Evolutionary conservation across 73 alveolate genomes (phyloP), one percentile per base, ranked within the genome.

Genomic region (Paramecium primaurelia): DNA sequence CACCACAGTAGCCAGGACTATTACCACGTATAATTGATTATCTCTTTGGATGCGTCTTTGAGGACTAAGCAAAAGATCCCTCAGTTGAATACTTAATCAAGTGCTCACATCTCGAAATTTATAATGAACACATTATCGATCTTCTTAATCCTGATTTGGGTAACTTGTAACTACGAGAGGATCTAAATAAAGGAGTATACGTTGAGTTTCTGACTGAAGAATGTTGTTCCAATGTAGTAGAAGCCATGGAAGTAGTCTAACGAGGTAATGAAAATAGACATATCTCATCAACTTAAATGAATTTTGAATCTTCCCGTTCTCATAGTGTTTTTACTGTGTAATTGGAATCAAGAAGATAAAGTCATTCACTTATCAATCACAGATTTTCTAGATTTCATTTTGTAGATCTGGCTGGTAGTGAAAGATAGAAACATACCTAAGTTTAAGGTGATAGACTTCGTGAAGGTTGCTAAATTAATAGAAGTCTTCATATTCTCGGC

Each of bases 331-430:
- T 98, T 58, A 97, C 99, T 26, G 93, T 98, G 22, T 64, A 96
- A 84, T 77, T 98, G 28, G 99, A 98, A 94, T 95, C 92, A 8
- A 92, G 71, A 49, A 71, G 88, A 83, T 28, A 40, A 8, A 36
- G 58, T 91, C 42, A 11, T 32, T 40, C 25, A 71, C 83, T 89
- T 25, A 89, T 47, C 51, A 98, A 97, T 25, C 92, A 93, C 47
- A 93, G 96, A 94, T 96, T 94, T 42, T 98, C 99, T 6, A 92
- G 98, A 91, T 97, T 98, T 45, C 98, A 97, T 86, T 97, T 98
- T 92, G 99, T 98, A 2, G 99, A 98, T 94, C 92, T 98, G 92
- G 99, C 99, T n/a, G 99, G 99, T 38, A 95, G 99, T 95, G 99
- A 98, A 93, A 97, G 99, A 92, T 96, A 97, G 22, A 97, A 98